Percentiles rank a stretch among this genome's conserved stretches.
Conservation (phyloP, 345 rosid genomes). For the Brassica incana region DNA sequence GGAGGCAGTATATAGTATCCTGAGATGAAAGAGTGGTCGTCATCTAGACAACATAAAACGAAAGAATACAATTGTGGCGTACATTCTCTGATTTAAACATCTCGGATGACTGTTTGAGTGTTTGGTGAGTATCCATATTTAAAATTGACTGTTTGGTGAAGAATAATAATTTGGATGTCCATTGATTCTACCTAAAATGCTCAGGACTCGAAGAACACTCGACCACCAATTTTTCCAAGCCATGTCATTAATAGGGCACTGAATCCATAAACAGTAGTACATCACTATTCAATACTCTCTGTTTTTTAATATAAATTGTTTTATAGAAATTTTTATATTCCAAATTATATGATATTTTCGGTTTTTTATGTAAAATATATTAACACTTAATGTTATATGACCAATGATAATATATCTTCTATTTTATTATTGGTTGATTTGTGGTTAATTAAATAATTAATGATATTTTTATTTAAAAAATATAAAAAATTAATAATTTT, state of each 20-base stretch:
- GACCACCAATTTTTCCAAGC: neutral
- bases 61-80: neutral
- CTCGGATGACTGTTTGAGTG: constrained; percentile 1
- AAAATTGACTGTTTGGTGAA: constrained; percentile 1
- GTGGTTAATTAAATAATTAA: too few relatives aligned
- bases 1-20: neutral
- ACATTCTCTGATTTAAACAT: constrained; percentile 17
- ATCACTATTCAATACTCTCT: neutral
- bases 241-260: neutral
- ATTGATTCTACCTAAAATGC: neutral
- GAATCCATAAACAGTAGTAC: neutral
- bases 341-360: too few relatives aligned
- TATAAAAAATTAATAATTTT: too few relatives aligned
- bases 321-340: too few relatives aligned
- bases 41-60: neutral
- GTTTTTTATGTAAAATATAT: too few relatives aligned
- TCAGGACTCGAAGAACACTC: neutral
- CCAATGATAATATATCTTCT: too few relatives aligned
- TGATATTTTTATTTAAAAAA: too few relatives aligned
- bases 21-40: neutral
- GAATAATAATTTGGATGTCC: neutral
- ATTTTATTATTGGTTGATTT: too few relatives aligned
- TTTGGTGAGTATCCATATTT: neutral
- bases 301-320: too few relatives aligned
- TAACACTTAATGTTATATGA: too few relatives aligned